Base-by-base conservation (phyloP, 2,329 filamentous ascomycete species). In the Colletotrichum somersetense region DNA sequence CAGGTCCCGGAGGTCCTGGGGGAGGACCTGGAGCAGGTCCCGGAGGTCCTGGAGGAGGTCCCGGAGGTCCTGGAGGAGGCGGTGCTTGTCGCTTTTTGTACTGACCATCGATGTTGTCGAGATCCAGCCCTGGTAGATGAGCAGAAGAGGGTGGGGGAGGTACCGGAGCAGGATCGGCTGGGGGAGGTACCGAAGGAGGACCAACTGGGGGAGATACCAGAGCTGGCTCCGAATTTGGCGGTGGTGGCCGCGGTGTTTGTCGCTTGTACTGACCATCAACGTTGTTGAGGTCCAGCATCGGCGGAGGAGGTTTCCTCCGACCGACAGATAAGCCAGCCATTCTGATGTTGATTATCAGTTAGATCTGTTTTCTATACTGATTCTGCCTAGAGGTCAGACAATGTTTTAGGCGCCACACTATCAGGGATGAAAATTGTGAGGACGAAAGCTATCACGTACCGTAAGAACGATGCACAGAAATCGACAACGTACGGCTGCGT, bases 361-460 rank as follows among this genome's bases (percentile, higher is more conserved):
- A 38, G 30, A n/a, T 18, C 2, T 7, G 5, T 8, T n/a, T 11
- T 30, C 5, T 56, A 23, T 23, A n/a, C 33, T n/a, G 20, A 23
- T 23, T 11, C 30, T 38, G 11, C 2, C 10, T 56, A 1, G 20
- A 14, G n/a, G 53, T 56, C 20, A 56, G 53, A 23, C 2, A 14
- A 14, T 3, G 11, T 7, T 5, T 38, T 5, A 1, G 10, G 5
- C 11, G 4, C 5, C 1, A 3, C 10, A 8, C 8, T n/a, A 35
- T 12, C 18, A 2, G 20, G 11, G 33, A 7, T 56, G 5, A 5
- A 16, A 7, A 55, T 3, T 20, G 11, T 6, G 7, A 11, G 8
- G 12, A 8, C n/a, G 11, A 55, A n/a, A 20, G 33, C 53, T 16
- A 2, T n/a, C 5, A 56, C 20, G 14, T 35, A 56, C 33, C n/a